These are phyloP conservation scores for Calamus simplicifolius DNA, from an alignment of 176 grass and related monocot genomes.

Conservation along the genomic window DNA sequence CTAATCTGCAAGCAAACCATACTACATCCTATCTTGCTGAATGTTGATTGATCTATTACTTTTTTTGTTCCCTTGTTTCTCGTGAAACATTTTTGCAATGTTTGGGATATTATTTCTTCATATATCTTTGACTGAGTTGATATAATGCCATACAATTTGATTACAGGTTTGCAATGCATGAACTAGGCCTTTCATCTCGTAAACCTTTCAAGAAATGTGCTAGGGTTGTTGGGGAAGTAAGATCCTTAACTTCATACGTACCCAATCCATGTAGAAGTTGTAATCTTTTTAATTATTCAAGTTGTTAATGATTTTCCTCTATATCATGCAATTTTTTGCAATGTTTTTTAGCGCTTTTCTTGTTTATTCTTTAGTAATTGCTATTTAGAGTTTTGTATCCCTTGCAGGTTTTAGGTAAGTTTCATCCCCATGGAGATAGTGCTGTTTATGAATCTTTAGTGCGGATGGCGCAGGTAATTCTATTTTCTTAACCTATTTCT, in stretches of 20 bases:
- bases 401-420: slow-evolving; percentile 87
- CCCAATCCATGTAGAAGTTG: no score
- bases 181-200: slow-evolving; percentile 87
- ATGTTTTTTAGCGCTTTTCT: no score
- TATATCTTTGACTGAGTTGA: slow-evolving; percentile 15
- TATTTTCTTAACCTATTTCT: background rate
- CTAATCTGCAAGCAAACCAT: no score
- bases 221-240: slow-evolving; percentile 94
- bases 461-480: slow-evolving; percentile 90
- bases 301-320: no score
- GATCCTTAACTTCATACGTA: slow-evolving; percentile 1
- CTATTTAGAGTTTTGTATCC: no score
- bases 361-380: no score
- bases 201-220: slow-evolving; percentile 93
- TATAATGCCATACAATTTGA: slow-evolving; percentile 12
- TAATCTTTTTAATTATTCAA: no score
- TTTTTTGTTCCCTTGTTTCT: no score
- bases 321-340: no score
- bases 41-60: no score
- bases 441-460: slow-evolving; percentile 90
- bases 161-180: slow-evolving; percentile 93
- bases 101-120: background rate
- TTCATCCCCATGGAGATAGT: slow-evolving; percentile 90
- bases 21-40: no score
- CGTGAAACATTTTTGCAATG: no score